Evolutionary conservation across 2,329 filamentous ascomycete genomes (phyloP), one percentile per base, ranked within the genome.

Genomic region (Aspergillus fructus): DNA sequence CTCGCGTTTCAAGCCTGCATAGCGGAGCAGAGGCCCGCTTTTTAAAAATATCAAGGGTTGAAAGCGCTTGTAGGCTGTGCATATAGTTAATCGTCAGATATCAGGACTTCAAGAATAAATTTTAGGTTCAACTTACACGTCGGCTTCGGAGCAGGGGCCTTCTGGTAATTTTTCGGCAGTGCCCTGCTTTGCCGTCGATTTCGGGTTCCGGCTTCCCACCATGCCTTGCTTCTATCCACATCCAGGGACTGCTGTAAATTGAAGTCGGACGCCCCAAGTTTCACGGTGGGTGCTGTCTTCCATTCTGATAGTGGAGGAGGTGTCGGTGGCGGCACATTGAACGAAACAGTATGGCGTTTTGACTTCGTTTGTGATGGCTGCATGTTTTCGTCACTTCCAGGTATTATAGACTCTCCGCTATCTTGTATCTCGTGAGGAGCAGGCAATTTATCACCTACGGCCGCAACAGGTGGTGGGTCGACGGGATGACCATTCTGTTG

Each of bases 1-100:
- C 62, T 75, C 65, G 68, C 66, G 80, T 78, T 74, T 96, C 85
- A 96, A 85, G 19, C 96, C 94, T 55, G 89, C 93, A 72, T 96
- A 99, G 59, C 94, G 87, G 61, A 99, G 78, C 21, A 99, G 78
- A 5, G 94, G 94, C 0, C 94, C 94, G 68, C 93, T 96, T 74
- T 92, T 93, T 53, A 99, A 80, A 70, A 90, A 93, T 39, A 99
- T 75, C 3, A 85, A 83, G 21, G 94, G 94, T 64, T 89, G 89
- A 74, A 97, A 99, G 58, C 83, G 83, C 17, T 89, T 91, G 15
- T 66, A 65, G 56, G 63, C 64, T 74, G 57, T 45, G 52, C 12
- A 45, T 17, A 40, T 12, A 24, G 40, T 12, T 19, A 4, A 27
- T 46, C 5, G 41, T 61, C 30, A 61, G 53, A 24, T 37, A 30